Conservation (phyloP, 805 yeast species). For the Lipomyces oligophaga region DNA sequence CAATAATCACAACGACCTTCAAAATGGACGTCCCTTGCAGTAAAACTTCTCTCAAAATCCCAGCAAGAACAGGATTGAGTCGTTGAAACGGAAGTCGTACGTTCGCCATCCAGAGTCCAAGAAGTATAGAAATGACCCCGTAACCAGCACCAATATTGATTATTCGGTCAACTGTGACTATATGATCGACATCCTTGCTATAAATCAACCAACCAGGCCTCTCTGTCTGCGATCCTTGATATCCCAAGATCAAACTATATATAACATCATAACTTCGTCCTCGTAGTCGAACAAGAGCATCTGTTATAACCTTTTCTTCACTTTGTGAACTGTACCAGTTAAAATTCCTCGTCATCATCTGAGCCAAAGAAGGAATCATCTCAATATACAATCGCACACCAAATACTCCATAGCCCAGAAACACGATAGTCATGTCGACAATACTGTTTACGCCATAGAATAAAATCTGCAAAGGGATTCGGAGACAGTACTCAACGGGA, state of each 20-base stretch:
- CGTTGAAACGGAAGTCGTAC: not conserved
- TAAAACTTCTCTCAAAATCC: slow-evolving; percentile 18
- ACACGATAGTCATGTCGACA: slow-evolving; percentile 16
- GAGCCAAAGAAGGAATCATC: not conserved
- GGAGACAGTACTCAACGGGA: slow-evolving; percentile 17
- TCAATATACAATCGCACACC: not conserved
- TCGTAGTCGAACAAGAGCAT: slow-evolving; percentile 8
- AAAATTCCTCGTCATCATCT: slow-evolving; percentile 1
- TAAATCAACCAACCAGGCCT: slow-evolving; percentile 18
- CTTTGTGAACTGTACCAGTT: slow-evolving; percentile 5
- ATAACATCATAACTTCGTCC: slow-evolving; percentile 3
- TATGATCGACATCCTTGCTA: slow-evolving; percentile 11
- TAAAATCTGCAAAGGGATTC: slow-evolving; percentile 10
- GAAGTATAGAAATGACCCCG: slow-evolving; percentile 6
- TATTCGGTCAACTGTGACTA: slow-evolving; percentile 18
- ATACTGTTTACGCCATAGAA: slow-evolving; percentile 15
- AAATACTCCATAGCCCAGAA: slow-evolving; percentile 2
- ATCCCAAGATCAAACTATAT: not conserved
- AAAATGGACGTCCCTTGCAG: slow-evolving; percentile 46
- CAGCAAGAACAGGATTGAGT: slow-evolving; percentile 13
- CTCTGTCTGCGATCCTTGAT: slow-evolving; percentile 1
- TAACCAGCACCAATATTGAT: slow-evolving; percentile 23
- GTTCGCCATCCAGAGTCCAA: slow-evolving; percentile 10
- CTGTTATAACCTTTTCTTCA: slow-evolving; percentile 5
- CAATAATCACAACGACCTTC: slow-evolving; percentile 71